Base-by-base conservation (phyloP, 208 protist species). In the Tritrichomonas musculus region DNA sequence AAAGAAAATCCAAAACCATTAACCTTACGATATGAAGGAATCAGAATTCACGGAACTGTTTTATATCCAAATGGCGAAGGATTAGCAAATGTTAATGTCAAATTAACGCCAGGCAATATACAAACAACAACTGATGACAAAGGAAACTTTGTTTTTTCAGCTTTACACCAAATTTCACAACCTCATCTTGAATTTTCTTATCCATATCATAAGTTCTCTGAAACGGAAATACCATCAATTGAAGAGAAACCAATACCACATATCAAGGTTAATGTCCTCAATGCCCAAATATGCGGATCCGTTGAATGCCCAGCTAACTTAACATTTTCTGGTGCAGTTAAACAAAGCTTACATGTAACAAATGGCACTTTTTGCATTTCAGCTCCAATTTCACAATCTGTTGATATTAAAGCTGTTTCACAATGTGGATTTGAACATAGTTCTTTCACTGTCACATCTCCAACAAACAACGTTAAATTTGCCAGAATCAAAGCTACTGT, bases 231-330 rank as follows among this genome's bases (percentile, higher is more conserved):
- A 39, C 22, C 11, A 22, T 1, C 39, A 57, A 88, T 88, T 20
- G 27, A 3, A 9, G 41, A 20, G 20, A 9, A n/a, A 39, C 77
- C 77, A 88, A 39, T 88, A 22, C 22, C 11, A 33, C 5, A 33
- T 17, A 53, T 88, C 47, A 30, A 55, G 20, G 30, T 88, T 22
- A 53, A 33, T 8, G 77, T 88, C 33, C 41, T 33, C 17, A 57
- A 88, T 20, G 77, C 77, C n/a, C 44, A 53, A 47, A 88, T 88
- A 22, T 44, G 47, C n/a, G 41, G 77, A 4, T 33, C 3, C 2
- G 77, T 88, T 57, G 77, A 88, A 50, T 88, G 77, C 47, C 25
- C 77, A 39, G 77, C 77, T 57, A 33, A 88, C 44, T 14, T 88
- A 27, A 60, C 77, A 88, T 49, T 88, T 57, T 39, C 77, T 57